phyloP scores from a whole-genome alignment of 192 early-diverging fungal genomes.

The Ambispora gerdemannii region DNA sequence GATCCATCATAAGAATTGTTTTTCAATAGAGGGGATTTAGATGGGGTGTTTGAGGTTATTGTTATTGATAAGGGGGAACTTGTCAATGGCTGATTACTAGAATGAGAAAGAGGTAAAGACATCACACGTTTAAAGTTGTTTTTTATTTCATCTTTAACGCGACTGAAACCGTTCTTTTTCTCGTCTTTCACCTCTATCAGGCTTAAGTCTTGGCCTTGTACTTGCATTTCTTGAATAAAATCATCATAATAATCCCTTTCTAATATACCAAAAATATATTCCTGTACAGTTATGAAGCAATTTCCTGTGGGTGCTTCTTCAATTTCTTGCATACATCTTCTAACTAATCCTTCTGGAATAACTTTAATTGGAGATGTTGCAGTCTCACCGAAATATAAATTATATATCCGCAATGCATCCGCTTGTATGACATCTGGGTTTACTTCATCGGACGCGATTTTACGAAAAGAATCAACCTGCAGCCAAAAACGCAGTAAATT shows the following conservation, averaged over 20 bases:
- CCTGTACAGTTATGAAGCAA: slow-evolving; percentile 8
- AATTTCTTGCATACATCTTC: slow-evolving; percentile 3
- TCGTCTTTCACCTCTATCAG: neutral
- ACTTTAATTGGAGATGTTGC: slow-evolving; percentile 6
- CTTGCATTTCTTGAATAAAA: slow-evolving; percentile 18
- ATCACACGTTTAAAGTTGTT: no score
- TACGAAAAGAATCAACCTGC: slow-evolving; percentile 16
- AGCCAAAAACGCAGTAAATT: slow-evolving; percentile 26
- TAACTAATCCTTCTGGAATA: neutral
- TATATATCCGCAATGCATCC: slow-evolving; percentile 18
- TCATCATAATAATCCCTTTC: slow-evolving; percentile 16
- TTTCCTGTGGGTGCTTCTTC: neutral
- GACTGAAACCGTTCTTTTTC: neutral
- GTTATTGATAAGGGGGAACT: no score
- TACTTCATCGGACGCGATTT: slow-evolving; percentile 11
- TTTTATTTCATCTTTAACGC: neutral
- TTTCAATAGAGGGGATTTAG: no score
- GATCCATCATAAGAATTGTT: no score
- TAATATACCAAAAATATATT: slow-evolving; percentile 12
- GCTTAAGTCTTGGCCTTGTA: slow-evolving; percentile 18
- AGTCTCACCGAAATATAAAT: slow-evolving; percentile 20
- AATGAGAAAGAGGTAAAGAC: no score
- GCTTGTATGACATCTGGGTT: slow-evolving; percentile 9
- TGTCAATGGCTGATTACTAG: no score
- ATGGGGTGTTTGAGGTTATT: no score